Conservation (phyloP, 805 yeast genomes). For the Grigorovia humatica region DNA sequence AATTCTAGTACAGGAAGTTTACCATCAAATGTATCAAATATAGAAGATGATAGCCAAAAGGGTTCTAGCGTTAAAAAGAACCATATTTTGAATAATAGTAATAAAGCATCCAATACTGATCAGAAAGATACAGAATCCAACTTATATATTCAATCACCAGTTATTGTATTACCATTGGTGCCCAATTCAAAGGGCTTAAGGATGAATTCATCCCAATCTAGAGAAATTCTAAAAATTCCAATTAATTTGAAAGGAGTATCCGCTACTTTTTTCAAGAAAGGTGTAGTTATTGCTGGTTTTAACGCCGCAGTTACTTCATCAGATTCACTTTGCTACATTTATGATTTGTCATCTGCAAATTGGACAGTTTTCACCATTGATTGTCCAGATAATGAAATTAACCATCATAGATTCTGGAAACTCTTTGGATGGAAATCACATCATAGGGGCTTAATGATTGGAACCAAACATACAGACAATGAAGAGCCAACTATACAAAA, state of each 20-base stretch:
- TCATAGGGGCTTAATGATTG: slow-evolving; percentile 56
- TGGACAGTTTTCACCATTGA: slow-evolving; percentile 56
- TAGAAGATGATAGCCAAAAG: no score
- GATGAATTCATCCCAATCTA: slow-evolving; percentile 15
- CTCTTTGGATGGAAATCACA: slow-evolving; percentile 71
- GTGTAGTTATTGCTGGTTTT: slow-evolving; percentile 52
- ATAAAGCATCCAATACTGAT: neutral
- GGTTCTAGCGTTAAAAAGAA: no score
- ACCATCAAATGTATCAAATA: neutral
- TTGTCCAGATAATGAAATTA: slow-evolving; percentile 41
- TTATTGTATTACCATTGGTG: slow-evolving; percentile 27
- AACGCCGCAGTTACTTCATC: slow-evolving; percentile 31
- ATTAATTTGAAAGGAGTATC: slow-evolving; percentile 42
- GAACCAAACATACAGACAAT: slow-evolving; percentile 29
- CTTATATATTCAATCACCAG: slow-evolving; percentile 14
- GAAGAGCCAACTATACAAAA: slow-evolving; percentile 32
- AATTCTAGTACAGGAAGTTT: slow-evolving; percentile 4
- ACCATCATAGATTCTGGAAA: slow-evolving; percentile 55
- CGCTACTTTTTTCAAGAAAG: slow-evolving; percentile 58
- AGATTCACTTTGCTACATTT: slow-evolving; percentile 23
- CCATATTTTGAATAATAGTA: neutral
- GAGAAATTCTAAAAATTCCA: slow-evolving; percentile 18
- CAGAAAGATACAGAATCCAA: neutral
- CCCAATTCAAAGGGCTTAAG: slow-evolving; percentile 27
- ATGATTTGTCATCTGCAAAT: slow-evolving; percentile 29